These are phyloP conservation scores for Prunus davidiana DNA, from an alignment of 306 rosid species.

Conservation along the genomic window DNA sequence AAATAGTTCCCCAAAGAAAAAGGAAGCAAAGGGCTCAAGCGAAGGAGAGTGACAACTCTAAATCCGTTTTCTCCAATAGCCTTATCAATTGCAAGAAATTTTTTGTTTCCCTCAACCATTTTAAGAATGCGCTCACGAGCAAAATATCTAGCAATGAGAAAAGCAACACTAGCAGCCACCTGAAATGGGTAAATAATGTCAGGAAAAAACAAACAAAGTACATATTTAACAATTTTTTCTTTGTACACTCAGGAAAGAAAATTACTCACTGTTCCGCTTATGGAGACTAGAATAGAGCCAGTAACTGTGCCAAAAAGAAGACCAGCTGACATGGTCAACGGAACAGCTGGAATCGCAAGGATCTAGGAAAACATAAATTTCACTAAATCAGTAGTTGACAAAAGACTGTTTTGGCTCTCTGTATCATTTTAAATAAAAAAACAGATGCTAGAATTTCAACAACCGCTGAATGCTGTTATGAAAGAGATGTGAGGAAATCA, in stretches of 20 bases:
- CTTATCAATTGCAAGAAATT: slow-evolving; percentile 91
- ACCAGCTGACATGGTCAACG: slow-evolving; percentile 95
- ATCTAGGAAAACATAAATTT: slow-evolving; percentile 44
- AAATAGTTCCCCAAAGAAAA: slow-evolving; percentile 93
- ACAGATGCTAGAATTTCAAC: background rate
- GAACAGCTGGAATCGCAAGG: slow-evolving; percentile 95
- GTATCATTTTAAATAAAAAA: background rate
- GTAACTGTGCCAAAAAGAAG: slow-evolving; percentile 83
- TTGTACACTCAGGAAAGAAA: background rate
- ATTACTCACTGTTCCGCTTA: slow-evolving; percentile 83
- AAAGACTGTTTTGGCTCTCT: background rate
- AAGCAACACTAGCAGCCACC: slow-evolving; percentile 96
- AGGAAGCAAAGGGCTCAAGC: slow-evolving; percentile 96
- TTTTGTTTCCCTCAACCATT: slow-evolving; percentile 91
- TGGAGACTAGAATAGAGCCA: slow-evolving; percentile 87
- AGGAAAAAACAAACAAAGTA: slow-evolving; percentile 4
- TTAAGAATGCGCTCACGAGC: slow-evolving; percentile 96
- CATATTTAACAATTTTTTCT: background rate
- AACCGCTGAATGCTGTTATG: slow-evolving; percentile 4
- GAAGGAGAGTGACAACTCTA: slow-evolving; percentile 92
- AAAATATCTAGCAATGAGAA: slow-evolving; percentile 92
- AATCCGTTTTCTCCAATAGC: slow-evolving; percentile 96
- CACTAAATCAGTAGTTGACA: background rate
- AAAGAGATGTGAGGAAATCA: background rate
- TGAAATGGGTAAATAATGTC: slow-evolving; percentile 36